Conservation (phyloP, 441 rosid species). For the Gossypium lobatum region DNA sequence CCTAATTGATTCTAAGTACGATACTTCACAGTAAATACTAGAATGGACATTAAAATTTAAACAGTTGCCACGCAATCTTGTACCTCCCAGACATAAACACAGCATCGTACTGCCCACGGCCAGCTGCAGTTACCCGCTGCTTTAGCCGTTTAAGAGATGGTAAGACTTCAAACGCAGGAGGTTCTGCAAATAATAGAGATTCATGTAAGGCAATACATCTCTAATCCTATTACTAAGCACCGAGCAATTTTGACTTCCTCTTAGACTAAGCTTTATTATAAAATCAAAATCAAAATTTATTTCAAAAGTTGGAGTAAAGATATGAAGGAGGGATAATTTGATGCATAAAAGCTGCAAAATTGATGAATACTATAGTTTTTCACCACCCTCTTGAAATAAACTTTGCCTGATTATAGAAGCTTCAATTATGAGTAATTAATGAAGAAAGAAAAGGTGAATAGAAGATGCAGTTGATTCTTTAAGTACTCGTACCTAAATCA, state of each 20-base stretch:
- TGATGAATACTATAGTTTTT: not conserved
- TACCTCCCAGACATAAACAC: conserved; percentile 98
- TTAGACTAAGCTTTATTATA: not conserved
- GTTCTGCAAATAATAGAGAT: conserved; percentile 48
- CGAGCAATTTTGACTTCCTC: not conserved
- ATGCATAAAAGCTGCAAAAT: not conserved
- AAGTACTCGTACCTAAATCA: conserved; percentile 65
- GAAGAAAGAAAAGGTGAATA: not conserved
- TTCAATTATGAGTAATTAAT: not conserved
- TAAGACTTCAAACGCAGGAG: conserved; percentile 85
- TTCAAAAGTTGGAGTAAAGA: not conserved
- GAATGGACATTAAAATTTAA: conserved; percentile 13
- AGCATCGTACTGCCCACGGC: conserved; percentile 82
- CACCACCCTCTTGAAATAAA: not conserved
- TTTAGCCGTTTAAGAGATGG: conserved; percentile 80
- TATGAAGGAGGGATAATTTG: not conserved
- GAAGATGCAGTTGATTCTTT: conserved; percentile 4
- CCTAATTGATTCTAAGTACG: not conserved
- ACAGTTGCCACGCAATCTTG: not conserved
- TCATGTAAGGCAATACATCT: not conserved
- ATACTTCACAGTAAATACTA: not conserved
- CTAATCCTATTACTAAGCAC: not conserved
- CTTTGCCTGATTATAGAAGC: conserved; percentile 2
- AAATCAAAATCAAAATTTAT: not conserved
- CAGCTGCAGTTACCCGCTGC: conserved; percentile 69